Evolutionary conservation across 2,329 filamentous ascomycete species (phyloP).

Genomic region (Talaromyces sp.): DNA sequence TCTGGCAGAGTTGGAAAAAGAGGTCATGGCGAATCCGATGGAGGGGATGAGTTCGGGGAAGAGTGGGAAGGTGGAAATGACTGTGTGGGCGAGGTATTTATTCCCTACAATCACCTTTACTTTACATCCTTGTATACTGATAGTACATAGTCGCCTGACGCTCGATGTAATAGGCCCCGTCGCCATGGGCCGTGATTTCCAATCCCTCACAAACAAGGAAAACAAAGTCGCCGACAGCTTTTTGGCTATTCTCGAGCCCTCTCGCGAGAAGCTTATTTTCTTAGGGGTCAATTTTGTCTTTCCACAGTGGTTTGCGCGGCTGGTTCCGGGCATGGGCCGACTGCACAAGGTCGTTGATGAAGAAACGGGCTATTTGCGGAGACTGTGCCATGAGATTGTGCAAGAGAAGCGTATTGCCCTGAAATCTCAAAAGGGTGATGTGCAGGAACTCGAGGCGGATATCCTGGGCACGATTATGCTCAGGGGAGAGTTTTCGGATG

Average conservation of each 20-base stretch:
- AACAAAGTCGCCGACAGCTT: constrained; percentile 52
- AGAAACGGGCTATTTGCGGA: constrained; percentile 26
- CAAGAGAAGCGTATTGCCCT: constrained; percentile 26
- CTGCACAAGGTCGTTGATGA: constrained; percentile 25
- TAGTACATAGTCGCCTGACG: constrained; percentile 53
- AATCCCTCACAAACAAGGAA: constrained; percentile 44
- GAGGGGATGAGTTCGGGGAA: constrained; percentile 18
- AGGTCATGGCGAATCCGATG: constrained; percentile 23
- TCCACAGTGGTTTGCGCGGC: constrained; percentile 46
- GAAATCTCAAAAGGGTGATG: constrained; percentile 31
- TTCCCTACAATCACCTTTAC: no score
- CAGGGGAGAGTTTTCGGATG: constrained; percentile 32
- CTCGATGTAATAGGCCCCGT: constrained; percentile 56
- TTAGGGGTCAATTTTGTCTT: constrained; percentile 42
- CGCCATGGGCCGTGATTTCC: constrained; percentile 54
- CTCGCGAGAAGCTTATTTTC: constrained; percentile 38
- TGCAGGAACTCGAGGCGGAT: constrained; percentile 28
- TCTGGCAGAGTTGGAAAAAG: constrained; percentile 28
- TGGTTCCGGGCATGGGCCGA: constrained; percentile 34
- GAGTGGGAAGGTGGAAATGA: constrained; percentile 29
- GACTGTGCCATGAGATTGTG: constrained; percentile 30
- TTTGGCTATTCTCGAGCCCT: constrained; percentile 44
- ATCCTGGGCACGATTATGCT: constrained; percentile 35
- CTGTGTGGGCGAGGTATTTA: constrained; percentile 8
- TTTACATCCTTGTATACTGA: constrained; percentile 18